Percentiles rank a stretch among this genome's conserved stretches.
Evolutionary conservation across 768 basidiomycete species (phyloP).

Genomic region (Suillus placidus): DNA sequence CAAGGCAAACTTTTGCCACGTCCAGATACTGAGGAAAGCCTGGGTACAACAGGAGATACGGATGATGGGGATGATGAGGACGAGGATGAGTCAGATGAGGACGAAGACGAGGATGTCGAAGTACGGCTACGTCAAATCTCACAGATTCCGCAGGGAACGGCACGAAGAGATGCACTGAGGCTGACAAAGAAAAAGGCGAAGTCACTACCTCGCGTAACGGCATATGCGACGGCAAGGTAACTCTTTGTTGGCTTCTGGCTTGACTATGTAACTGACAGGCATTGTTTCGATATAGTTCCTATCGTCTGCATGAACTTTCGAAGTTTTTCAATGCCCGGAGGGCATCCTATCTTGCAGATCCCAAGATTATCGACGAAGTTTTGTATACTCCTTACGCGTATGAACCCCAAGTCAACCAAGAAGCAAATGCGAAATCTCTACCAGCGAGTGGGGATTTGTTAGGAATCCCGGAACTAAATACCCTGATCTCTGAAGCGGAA

Average conservation of each 20-base stretch:
- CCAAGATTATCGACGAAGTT: constrained; percentile 87
- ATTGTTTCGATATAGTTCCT: constrained; percentile 58
- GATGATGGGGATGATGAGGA: constrained; percentile 69
- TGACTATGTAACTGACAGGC: background rate
- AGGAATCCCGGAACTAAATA: constrained; percentile 69
- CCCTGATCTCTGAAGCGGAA: constrained; percentile 29
- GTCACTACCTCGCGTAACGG: constrained; percentile 89
- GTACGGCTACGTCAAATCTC: constrained; percentile 71
- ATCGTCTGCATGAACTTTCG: constrained; percentile 83
- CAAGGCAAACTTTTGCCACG: constrained; percentile 20
- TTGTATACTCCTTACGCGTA: constrained; percentile 93
- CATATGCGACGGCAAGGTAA: constrained; percentile 92
- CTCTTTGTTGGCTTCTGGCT: constrained; percentile 16
- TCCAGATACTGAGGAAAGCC: constrained; percentile 43
- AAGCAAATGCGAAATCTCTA: constrained; percentile 29
- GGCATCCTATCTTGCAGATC: constrained; percentile 80
- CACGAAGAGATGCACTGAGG: constrained; percentile 84
- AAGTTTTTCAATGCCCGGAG: constrained; percentile 88
- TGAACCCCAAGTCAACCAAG: constrained; percentile 48
- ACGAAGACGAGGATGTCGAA: constrained; percentile 59
- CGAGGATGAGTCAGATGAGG: constrained; percentile 59
- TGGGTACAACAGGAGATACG: constrained; percentile 57
- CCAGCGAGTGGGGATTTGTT: constrained; percentile 67
- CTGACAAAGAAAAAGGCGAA: constrained; percentile 96
- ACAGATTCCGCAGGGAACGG: constrained; percentile 92